These are phyloP conservation scores for Colletotrichum endophyticum DNA, from an alignment of 2,329 filamentous ascomycete genomes.

Conservation along the genomic window DNA sequence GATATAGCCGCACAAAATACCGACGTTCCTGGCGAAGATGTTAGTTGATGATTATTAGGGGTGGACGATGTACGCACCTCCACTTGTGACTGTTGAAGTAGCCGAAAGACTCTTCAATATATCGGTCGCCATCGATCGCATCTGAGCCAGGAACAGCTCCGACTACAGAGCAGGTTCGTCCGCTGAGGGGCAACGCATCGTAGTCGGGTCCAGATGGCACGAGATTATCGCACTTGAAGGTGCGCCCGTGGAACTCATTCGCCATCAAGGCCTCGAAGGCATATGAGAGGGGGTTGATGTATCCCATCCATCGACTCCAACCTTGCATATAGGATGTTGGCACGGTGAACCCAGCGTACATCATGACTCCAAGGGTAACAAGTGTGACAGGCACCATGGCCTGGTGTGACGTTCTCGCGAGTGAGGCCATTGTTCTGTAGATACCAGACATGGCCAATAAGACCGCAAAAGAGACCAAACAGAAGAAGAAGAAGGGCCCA, in stretches of 20 bases:
- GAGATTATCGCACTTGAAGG: conserved; percentile 57
- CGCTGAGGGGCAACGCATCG: conserved; percentile 32
- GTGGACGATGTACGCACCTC: conserved; percentile 28
- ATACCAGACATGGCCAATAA: conserved; percentile 32
- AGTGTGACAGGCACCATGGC: conserved; percentile 58
- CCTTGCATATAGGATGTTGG: conserved; percentile 72
- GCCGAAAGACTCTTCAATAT: conserved; percentile 45
- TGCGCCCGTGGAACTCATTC: conserved; percentile 77
- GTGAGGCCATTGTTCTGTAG: conserved; percentile 31
- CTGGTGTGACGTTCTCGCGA: conserved; percentile 32
- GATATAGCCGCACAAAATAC: conserved; percentile 70
- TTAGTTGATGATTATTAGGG: neutral
- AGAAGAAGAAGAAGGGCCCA: conserved; percentile 66
- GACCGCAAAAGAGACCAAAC: conserved; percentile 42
- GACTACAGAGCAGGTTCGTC: conserved; percentile 50
- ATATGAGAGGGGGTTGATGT: conserved; percentile 79
- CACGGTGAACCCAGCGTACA: conserved; percentile 73
- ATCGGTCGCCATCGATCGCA: conserved; percentile 48
- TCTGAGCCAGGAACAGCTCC: conserved; percentile 47
- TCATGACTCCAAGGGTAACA: conserved; percentile 69
- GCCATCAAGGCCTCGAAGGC: conserved; percentile 81
- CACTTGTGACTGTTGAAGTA: conserved; percentile 52
- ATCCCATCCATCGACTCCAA: conserved; percentile 86
- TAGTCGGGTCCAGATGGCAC: conserved; percentile 48
- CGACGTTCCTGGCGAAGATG: conserved; percentile 58